Base-by-base conservation (phyloP, 1,139 yeast species). In the Geotrichum cucujoidarum region DNA sequence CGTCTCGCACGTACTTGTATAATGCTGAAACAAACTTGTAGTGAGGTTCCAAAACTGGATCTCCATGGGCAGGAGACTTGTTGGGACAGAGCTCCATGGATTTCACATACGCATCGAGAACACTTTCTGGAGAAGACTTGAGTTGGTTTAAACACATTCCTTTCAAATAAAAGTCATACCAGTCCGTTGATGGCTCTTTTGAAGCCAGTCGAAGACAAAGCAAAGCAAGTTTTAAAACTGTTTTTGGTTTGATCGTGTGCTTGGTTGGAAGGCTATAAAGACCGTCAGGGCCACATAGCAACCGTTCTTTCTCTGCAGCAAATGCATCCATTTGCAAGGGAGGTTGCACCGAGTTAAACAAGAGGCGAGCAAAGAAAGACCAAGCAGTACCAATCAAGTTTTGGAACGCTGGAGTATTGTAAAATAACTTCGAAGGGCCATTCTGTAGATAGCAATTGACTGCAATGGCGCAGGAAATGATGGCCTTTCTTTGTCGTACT, bases 401-500 rank as follows among this genome's bases (percentile, higher is more conserved):
- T 42, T 67, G 66, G 34, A 60, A 61, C 41, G 62, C 56, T 13
- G 57, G 53, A 16, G 58, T 61, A 17, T 55, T 50, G 1, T 53
- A 49, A 11, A 55, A 46, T 1, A 48, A 47, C 7, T 53, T 16
- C 37, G 50, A 39, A 39, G 57, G 10, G 30, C 57, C 40, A 43
- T 47, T 29, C 55, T 68, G 65, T 1, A 77, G 51, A 44, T 68
- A 68, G 3, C 71, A 63, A 57, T 77, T 82, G n/a, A 84, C 67
- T 0, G 95, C 90, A 87, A 85, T 83, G 31, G 82, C 63, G 57
- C 83, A 88, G 53, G 95, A 83, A 8, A 88, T 57, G 1, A 90
- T 65, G 0, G 96, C 76, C 57, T 77, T 83, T 50, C 85, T 72
- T 61, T 88, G 96, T 3, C 78, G 62, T 16, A 74, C 69, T 0